Base-by-base conservation (phyloP, 208 protist species). In the Acanthamoeba castellanii region DNA sequence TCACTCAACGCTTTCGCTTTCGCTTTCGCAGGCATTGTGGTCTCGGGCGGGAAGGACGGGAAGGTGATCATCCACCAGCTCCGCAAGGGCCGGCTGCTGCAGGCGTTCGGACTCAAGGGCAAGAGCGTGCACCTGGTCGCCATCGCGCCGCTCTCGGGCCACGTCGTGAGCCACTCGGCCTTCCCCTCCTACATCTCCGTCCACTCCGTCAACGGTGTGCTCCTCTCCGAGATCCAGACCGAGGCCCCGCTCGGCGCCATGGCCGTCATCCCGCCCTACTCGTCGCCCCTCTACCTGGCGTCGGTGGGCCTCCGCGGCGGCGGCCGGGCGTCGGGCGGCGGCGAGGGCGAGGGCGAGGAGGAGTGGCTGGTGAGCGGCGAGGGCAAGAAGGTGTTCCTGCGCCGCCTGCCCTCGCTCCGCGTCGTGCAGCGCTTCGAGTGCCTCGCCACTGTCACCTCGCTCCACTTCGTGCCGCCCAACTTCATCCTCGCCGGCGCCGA, bases 171-270 rank as follows among this genome's bases (percentile, higher is more conserved):
- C 64, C 88, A 70, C 55, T 93, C 82, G 92, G 95, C 95, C 91
- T 87, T 95, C 27, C 74, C 55, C 13, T 81, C 88, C 27, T 93
- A 78, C 66, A 59, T 97, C 1, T 97, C 94, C 81, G 76, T 97
- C 1, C 97, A 97, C 64, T 94, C 42, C 55, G 88, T 98, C 18
- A 97, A 97, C 95, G 97, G 97, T n/a, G 55, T 96, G 76, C 59
- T 97, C 6, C 92, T 97, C 6, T 61, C 93, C 22, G 78, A 16
- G 74, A 95, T 55, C 64, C 93, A n/a, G 57, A 97, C 37, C 34
- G 88, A 70, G n/a, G 34, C 93, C 61, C 11, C 70, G 37, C 85
- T 98, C 34, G n/a, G 90, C 22, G 57, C 64, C 18, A 97, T 98
- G 52, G 81, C 82, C 1, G 93, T 97, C 42, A 96, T 72, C 47